phyloP scores from a whole-genome alignment of 805 yeast species.

The Hagleromyces aurorensis region DNA sequence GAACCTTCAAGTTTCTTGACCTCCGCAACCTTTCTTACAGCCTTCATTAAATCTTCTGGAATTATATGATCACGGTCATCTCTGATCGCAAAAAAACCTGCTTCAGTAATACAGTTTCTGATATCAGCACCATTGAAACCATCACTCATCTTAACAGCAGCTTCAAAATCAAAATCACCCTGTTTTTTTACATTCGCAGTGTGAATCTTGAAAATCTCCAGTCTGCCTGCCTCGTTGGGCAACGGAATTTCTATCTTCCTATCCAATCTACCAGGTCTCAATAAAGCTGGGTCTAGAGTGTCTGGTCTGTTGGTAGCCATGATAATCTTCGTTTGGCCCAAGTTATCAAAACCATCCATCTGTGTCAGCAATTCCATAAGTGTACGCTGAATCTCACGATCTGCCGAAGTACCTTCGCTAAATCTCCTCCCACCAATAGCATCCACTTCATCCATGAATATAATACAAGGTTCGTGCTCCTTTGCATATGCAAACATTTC shows the following conservation, averaged over 20 bases:
- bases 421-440: conserved; percentile 98
- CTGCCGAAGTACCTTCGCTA: conserved; percentile 97
- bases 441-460: conserved; percentile 97
- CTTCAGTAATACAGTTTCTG: conserved; percentile 95
- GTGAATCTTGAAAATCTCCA: conserved; percentile 91
- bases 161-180: conserved; percentile 96
- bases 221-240: conserved; percentile 93
- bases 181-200: conserved; percentile 75
- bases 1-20: conserved; percentile 95
- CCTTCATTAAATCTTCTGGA: conserved; percentile 94
- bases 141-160: conserved; percentile 96
- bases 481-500: conserved; percentile 98
- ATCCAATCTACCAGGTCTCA: conserved; percentile 96
- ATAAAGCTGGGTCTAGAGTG: conserved; percentile 91
- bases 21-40: conserved; percentile 95
- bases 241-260: conserved; percentile 91
- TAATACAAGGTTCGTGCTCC: conserved; percentile 97
- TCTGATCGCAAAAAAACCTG: conserved; percentile 96
- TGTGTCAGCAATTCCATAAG: conserved; percentile 94
- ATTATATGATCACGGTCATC: conserved; percentile 93
- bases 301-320: conserved; percentile 99
- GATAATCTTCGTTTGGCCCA: conserved; percentile 94
- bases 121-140: conserved; percentile 99
- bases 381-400: conserved; percentile 96
- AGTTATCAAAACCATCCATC: conserved; percentile 96